Evolutionary conservation across 352 stramenopile species (phyloP), one percentile per base, ranked within the genome.

Genomic region (Globisporangium okanoganense): DNA sequence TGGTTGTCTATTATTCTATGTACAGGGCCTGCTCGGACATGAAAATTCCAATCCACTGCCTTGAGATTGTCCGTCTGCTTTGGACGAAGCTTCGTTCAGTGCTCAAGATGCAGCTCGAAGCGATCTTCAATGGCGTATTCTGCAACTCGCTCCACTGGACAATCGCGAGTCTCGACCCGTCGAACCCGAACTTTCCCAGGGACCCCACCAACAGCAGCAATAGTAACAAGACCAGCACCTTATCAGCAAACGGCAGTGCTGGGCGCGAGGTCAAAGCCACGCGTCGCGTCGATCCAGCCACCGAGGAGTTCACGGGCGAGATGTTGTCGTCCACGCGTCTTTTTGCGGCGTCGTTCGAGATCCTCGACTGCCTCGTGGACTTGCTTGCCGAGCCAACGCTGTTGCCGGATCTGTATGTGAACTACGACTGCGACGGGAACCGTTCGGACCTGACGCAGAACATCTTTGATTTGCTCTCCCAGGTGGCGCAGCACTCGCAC

Each of bases 361-460:
- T 95, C 43, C 58, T 91, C 13, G 77, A 99, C 69, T 97, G 82
- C 33, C 74, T 99, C 5, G 80, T 99, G 7, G 97, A 99, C 61
- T 94, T 99, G 51, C 96, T 97, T 44, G 76, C 93, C 12, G 97
- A 99, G 72, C 84, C 96, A 35, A 92, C 87, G 9, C 67, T 99
- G 1, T 88, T 99, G 55, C 86, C 96, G 5, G 97, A 99, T 69
- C 65, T 99, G 12, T 99, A 99, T 66, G 87, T 98, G 33, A 99
- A 99, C 68, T 99, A 99, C 75, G 97, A 99, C 75, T 99, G 97
- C 66, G 96, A 98, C 64, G 86, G 97, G n/a, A 90, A 98, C 50
- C 98, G 97, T 65, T 98, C 93, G 14, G 81, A 93, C 55, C 62
- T 93, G 22, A 85, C 74, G 35, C 74, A 89, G 25, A 99, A 97